Evolutionary conservation across 768 basidiomycete species (phyloP).

Genomic region (Kwoniella mangroviensis): DNA sequence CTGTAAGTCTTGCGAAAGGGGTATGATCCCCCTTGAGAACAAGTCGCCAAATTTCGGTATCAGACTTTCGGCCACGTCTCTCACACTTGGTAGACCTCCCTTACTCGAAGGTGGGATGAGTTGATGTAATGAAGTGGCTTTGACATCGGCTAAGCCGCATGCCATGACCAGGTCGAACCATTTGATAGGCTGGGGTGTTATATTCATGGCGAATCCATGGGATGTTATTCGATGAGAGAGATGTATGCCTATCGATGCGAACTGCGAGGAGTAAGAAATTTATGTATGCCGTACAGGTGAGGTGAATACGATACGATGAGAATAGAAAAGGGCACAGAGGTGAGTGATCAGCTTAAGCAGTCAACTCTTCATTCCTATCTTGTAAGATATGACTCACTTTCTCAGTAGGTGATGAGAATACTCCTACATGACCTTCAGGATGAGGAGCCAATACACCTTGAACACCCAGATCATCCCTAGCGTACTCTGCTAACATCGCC

Average conservation of each 20-base stretch:
- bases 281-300: too few species aligned
- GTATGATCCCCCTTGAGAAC: conserved; percentile 39
- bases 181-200: conserved; percentile 74
- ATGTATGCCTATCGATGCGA: conserved; percentile 96
- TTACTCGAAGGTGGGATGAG: conserved; percentile 25
- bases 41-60: conserved; percentile 41
- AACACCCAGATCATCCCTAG: conserved; percentile 61
- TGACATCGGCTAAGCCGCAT: conserved; percentile 84
- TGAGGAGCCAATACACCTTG: conserved; percentile 59
- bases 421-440: conserved; percentile 80
- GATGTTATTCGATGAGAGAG: conserved; percentile 91
- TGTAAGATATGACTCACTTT: conserved; percentile 61
- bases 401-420: conserved; percentile 76
- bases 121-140: conserved; percentile 65
- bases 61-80: conserved; percentile 35
- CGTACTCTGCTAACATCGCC: conserved; percentile 68
- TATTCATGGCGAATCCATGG: conserved; percentile 92
- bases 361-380: too few species aligned
- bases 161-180: conserved; percentile 92
- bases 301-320: too few species aligned
- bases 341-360: too few species aligned
- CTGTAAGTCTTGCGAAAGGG: conserved; percentile 10
- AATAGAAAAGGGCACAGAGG: too few species aligned
- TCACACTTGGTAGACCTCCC: conserved; percentile 23
- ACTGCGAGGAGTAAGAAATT: conserved; percentile 40